These are phyloP conservation scores for Glonium stellatum DNA, from an alignment of 495 filamentous ascomycete genomes.

Conservation along the genomic window DNA sequence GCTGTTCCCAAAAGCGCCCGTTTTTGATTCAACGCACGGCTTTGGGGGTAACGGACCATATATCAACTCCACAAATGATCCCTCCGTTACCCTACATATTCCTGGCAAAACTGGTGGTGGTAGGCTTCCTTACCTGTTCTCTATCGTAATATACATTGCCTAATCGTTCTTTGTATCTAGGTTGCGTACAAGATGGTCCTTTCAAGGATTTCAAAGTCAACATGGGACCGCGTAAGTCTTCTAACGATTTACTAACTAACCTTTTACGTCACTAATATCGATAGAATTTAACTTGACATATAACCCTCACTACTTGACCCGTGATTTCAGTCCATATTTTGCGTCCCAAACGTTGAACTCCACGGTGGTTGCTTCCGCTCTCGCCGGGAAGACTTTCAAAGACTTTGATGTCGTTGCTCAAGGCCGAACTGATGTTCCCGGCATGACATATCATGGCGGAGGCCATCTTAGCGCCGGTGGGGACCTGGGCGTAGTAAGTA, in stretches of 20 bases:
- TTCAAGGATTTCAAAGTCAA: background rate
- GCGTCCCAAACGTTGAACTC: background rate
- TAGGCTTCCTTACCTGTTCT: background rate
- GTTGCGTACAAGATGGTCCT: constrained; percentile 4
- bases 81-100: background rate
- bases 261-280: background rate
- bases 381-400: background rate
- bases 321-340: constrained; percentile 1
- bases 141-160: background rate
- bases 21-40: background rate
- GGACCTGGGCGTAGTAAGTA: constrained; percentile 41
- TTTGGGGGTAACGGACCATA: constrained; percentile 1
- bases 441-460: constrained; percentile 51
- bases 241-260: background rate
- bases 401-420: constrained; percentile 10
- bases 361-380: background rate
- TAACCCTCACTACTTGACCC: constrained; percentile 5
- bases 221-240: background rate
- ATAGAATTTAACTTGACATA: background rate
- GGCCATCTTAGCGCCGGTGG: constrained; percentile 57
- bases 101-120: constrained; percentile 1
- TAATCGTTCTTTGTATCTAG: background rate
- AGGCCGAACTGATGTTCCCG: constrained; percentile 3
- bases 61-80: background rate
- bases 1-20: background rate